phyloP scores from a whole-genome alignment of 2,329 filamentous ascomycete species.

The Ceratocystis cubensis region DNA sequence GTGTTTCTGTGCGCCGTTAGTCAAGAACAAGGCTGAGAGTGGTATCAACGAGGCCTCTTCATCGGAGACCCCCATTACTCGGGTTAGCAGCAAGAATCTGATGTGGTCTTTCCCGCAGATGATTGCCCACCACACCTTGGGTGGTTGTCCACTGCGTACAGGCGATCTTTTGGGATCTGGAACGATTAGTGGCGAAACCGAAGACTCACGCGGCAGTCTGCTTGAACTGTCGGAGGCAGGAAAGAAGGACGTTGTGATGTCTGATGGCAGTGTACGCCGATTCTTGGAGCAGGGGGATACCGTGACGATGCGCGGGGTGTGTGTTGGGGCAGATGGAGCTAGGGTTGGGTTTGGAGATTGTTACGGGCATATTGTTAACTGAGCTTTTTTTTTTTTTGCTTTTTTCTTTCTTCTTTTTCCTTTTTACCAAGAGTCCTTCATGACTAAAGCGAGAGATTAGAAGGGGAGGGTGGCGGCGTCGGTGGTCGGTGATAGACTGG shows the following conservation, averaged over 20 bases:
- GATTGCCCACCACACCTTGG: conserved; percentile 61
- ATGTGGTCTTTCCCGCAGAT: conserved; percentile 68
- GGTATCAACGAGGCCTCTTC: background rate
- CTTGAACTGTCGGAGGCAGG: conserved; percentile 37
- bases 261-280: conserved; percentile 31
- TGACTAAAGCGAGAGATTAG: background rate
- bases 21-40: background rate
- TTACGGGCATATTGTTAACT: conserved; percentile 27
- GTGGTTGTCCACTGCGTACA: conserved; percentile 55
- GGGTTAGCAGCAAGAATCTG: conserved; percentile 30
- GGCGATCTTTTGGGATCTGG: conserved; percentile 56
- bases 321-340: conserved; percentile 24
- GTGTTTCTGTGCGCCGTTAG: conserved; percentile 1
- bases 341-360: conserved; percentile 36
- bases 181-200: conserved; percentile 31
- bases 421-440: too few relatives aligned
- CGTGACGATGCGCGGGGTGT: conserved; percentile 32
- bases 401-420: too few relatives aligned
- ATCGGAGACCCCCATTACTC: conserved; percentile 11
- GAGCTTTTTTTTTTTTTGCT: background rate
- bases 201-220: conserved; percentile 32
- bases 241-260: conserved; percentile 32
- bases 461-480: background rate
- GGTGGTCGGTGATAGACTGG: background rate
- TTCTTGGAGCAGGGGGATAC: conserved; percentile 38